Conservation (phyloP, 2,329 filamentous ascomycete genomes). For the Cladosporium sp. region DNA sequence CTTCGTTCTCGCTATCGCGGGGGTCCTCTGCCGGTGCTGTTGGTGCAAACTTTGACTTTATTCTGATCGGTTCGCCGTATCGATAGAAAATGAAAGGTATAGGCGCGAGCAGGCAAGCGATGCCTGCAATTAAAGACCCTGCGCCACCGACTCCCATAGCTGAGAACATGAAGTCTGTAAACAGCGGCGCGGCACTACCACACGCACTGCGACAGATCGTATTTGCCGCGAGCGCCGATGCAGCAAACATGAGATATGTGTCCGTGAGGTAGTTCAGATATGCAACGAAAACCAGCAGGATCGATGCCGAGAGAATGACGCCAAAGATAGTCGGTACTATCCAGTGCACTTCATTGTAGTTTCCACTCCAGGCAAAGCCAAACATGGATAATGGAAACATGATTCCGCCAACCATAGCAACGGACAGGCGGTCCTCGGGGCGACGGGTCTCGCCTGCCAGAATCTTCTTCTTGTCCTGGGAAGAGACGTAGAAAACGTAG, state of each 20-base stretch:
- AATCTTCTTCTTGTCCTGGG: conserved; percentile 36
- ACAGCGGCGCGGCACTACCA: conserved; percentile 28
- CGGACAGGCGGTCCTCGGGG: conserved; percentile 39
- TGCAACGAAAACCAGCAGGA: conserved; percentile 48
- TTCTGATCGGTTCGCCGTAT: conserved; percentile 25
- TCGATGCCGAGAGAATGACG: conserved; percentile 37
- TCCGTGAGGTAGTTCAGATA: conserved; percentile 54
- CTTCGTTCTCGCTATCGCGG: conserved; percentile 5
- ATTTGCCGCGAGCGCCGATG: conserved; percentile 28
- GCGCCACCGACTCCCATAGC: conserved; percentile 28
- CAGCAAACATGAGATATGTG: conserved; percentile 40
- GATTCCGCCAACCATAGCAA: conserved; percentile 31
- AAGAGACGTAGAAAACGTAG: conserved; percentile 40
- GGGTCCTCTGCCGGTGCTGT: conserved; percentile 16
- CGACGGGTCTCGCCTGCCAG: conserved; percentile 34
- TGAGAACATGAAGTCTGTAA: conserved; percentile 31
- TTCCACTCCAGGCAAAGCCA: conserved; percentile 32
- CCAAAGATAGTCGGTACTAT: conserved; percentile 44
- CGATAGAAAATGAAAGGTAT: conserved; percentile 32
- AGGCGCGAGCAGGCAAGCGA: conserved; percentile 32
- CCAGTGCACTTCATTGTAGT: conserved; percentile 43
- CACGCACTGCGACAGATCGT: conserved; percentile 27
- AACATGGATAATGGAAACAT: conserved; percentile 33
- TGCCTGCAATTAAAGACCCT: conserved; percentile 41
- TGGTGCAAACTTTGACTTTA: conserved; percentile 25